phyloP scores from a whole-genome alignment of 352 stramenopile genomes.

The Phytophthora uliginosa region DNA sequence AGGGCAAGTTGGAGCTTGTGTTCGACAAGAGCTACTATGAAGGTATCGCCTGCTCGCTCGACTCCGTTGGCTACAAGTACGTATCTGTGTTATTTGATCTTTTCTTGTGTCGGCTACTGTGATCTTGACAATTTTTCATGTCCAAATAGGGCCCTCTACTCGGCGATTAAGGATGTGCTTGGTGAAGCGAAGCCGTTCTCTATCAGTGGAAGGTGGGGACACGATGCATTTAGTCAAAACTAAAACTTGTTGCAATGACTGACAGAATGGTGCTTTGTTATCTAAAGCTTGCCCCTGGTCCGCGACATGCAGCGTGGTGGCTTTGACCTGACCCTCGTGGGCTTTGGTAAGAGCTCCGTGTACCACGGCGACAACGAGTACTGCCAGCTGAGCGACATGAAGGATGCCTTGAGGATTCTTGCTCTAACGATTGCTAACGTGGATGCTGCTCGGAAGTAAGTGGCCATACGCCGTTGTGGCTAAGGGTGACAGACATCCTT shows the following conservation, averaged over 20 bases:
- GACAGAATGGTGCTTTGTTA: background rate
- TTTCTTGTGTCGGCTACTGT: background rate
- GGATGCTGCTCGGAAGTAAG: conserved; percentile 40
- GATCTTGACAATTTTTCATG: background rate
- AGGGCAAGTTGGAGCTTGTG: conserved; percentile 90
- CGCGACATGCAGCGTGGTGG: conserved; percentile 81
- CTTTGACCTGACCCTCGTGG: conserved; percentile 81
- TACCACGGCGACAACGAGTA: conserved; percentile 96
- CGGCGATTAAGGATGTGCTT: conserved; percentile 83
- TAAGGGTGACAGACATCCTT: background rate
- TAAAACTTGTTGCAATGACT: conserved; percentile 4
- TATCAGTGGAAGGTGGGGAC: conserved; percentile 87
- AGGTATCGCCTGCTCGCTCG: conserved; percentile 94
- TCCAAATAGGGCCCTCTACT: conserved; percentile 63
- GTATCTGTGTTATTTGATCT: conserved; percentile 2
- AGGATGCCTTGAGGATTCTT: conserved; percentile 90
- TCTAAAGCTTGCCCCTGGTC: conserved; percentile 69
- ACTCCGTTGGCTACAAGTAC: conserved; percentile 90
- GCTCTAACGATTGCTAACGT: conserved; percentile 85
- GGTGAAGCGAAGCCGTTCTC: conserved; percentile 91
- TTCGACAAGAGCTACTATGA: conserved; percentile 88
- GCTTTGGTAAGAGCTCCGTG: conserved; percentile 83
- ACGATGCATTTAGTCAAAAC: background rate
- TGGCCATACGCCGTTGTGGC: background rate
- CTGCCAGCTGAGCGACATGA: conserved; percentile 89